Evolutionary conservation across 257 asterid species (phyloP).

Genomic region (Thymus mandschuricus): DNA sequence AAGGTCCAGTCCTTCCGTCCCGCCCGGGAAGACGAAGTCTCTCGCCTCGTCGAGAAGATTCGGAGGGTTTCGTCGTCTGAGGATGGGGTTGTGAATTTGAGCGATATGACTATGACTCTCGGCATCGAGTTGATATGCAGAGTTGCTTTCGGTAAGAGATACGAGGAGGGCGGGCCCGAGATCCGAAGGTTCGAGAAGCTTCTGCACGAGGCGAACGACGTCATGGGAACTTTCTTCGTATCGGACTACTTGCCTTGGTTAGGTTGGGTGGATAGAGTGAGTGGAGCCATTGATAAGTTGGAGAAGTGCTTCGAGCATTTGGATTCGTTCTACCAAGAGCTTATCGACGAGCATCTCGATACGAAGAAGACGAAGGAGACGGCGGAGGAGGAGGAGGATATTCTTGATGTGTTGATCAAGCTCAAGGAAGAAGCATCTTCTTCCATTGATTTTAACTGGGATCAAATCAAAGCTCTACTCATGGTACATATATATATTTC

Average conservation of each 20-base stretch:
- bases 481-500: not conserved
- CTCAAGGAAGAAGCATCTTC: conserved; percentile 11
- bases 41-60: conserved; percentile 1
- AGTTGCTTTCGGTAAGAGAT: conserved; percentile 1
- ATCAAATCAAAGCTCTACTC: conserved; percentile 34
- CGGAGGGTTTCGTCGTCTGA: not conserved
- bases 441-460: conserved; percentile 25
- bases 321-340: conserved; percentile 37
- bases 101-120: not conserved
- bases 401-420: conserved; percentile 35
- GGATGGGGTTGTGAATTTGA: not conserved
- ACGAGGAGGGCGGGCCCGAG: not conserved
- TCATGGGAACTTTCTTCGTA: conserved; percentile 17
- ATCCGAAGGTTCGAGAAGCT: not conserved
- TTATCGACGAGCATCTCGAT: conserved; percentile 28
- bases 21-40: conserved; percentile 26
- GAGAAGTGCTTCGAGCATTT: not conserved
- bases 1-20: conserved; percentile 27
- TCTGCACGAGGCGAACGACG: conserved; percentile 1
- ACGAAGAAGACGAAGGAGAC: not conserved
- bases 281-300: no score
- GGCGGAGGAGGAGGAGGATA: conserved; percentile 1
- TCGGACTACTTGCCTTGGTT: conserved; percentile 33
- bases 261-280: conserved; percentile 23
- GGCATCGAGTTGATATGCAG: conserved; percentile 10